These are phyloP conservation scores for Cryptococcus sp. DNA, from an alignment of 1,284 basidiomycete species.

Conservation along the genomic window DNA sequence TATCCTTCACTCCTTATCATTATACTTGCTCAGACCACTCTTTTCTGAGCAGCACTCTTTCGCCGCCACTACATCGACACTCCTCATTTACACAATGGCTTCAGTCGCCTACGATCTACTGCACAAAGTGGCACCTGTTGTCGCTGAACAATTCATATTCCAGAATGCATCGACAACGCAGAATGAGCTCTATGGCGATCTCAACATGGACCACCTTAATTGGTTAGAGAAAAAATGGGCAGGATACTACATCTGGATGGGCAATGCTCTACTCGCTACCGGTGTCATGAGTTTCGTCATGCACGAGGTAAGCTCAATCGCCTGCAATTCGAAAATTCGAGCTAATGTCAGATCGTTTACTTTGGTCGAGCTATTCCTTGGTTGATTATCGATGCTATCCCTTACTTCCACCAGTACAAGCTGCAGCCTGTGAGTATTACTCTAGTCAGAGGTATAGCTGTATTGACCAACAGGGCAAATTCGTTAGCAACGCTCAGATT, in stretches of 20 bases:
- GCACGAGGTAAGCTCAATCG: conserved; percentile 71
- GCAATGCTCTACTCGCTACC: conserved; percentile 89
- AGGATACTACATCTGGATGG: conserved; percentile 77
- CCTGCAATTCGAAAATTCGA: no score
- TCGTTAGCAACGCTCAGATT: conserved; percentile 75
- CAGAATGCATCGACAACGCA: conserved; percentile 40
- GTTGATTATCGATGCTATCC: conserved; percentile 91
- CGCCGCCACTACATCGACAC: not conserved
- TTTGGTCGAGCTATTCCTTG: conserved; percentile 94
- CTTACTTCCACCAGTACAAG: conserved; percentile 93
- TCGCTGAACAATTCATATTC: conserved; percentile 37
- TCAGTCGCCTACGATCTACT: conserved; percentile 35
- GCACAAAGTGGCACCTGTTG: conserved; percentile 37
- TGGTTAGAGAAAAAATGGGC: conserved; percentile 76
- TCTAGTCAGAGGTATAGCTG: not conserved
- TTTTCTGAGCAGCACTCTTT: not conserved
- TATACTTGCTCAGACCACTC: not conserved
- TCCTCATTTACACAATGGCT: conserved; percentile 22
- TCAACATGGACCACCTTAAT: conserved; percentile 62
- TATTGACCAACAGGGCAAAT: conserved; percentile 54
- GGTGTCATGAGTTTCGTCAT: conserved; percentile 89
- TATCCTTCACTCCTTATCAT: not conserved
- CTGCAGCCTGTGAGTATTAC: conserved; percentile 62
- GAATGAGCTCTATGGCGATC: conserved; percentile 44
- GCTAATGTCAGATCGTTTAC: conserved; percentile 71